Evolutionary conservation across 1,284 basidiomycete genomes (phyloP).

Genomic region (Fomitiporia mediterranea): DNA sequence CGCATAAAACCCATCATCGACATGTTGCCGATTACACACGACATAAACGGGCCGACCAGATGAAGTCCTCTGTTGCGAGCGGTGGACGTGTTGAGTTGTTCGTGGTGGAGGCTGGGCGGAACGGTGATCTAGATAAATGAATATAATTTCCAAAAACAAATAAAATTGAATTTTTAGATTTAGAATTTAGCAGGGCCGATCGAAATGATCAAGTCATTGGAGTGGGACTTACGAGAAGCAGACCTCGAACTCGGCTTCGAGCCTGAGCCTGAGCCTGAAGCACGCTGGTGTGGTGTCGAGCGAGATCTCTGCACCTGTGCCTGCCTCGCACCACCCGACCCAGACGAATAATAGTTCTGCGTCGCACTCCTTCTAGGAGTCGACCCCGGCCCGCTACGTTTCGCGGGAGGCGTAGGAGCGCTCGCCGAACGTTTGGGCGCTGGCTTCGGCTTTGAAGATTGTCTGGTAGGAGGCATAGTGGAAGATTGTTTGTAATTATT

Average conservation of each 20-base stretch:
- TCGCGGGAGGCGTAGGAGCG: neutral
- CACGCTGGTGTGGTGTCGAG: neutral
- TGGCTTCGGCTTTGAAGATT: neutral
- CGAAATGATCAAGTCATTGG: neutral
- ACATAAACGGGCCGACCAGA: slow-evolving; percentile 7
- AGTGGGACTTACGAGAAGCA: neutral
- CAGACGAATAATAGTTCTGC: too few species aligned
- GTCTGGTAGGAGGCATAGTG: neutral
- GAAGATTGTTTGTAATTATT: neutral
- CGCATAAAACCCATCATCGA: slow-evolving; percentile 18
- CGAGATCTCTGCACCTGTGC: neutral
- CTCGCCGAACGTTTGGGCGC: neutral
- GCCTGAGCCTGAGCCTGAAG: neutral
- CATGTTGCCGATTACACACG: slow-evolving; percentile 17
- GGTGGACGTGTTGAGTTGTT: slow-evolving; percentile 9
- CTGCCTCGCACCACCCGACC: too few species aligned
- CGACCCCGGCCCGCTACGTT: too few species aligned
- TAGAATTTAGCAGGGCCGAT: neutral
- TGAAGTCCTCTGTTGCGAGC: slow-evolving; percentile 2
- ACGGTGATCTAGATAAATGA: slow-evolving; percentile 5
- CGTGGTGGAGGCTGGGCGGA: neutral
- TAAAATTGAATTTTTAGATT: neutral
- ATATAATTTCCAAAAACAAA: neutral
- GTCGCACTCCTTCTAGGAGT: too few species aligned
- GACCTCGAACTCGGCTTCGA: neutral